Evolutionary conservation across 257 asterid species (phyloP).

Genomic region (Fraxinus excelsior): DNA sequence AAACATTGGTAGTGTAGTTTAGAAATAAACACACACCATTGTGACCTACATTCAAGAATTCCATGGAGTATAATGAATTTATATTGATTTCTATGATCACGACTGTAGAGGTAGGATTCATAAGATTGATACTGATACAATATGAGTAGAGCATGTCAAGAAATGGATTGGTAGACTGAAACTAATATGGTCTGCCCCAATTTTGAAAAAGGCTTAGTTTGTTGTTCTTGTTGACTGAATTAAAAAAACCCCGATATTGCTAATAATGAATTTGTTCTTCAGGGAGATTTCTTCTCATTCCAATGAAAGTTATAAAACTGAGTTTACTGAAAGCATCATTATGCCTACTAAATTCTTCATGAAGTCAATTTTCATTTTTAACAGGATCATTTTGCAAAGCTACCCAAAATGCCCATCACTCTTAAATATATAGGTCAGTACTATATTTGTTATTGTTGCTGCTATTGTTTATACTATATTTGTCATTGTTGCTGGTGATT

Average conservation of each 20-base stretch:
- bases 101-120: no score
- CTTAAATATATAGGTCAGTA: slow-evolving; percentile 71
- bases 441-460: no score
- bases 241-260: neutral
- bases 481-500: no score
- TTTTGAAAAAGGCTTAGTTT: neutral
- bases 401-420: slow-evolving; percentile 40
- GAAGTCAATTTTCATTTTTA: slow-evolving; percentile 18
- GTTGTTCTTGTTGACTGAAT: neutral
- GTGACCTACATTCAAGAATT: no score
- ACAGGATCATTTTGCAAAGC: slow-evolving; percentile 54
- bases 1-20: no score
- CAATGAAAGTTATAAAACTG: neutral
- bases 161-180: neutral
- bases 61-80: no score
- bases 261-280: neutral
- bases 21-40: no score
- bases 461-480: no score
- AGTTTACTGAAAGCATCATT: slow-evolving; percentile 18
- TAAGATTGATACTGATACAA: neutral
- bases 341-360: slow-evolving; percentile 5
- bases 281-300: neutral
- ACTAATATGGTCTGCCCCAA: neutral
- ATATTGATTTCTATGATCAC: no score
- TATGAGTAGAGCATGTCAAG: neutral